Evolutionary conservation across 148 eudicot species (phyloP), one percentile per base, ranked within the genome.

Genomic region (Heliamphora exappendiculata): DNA sequence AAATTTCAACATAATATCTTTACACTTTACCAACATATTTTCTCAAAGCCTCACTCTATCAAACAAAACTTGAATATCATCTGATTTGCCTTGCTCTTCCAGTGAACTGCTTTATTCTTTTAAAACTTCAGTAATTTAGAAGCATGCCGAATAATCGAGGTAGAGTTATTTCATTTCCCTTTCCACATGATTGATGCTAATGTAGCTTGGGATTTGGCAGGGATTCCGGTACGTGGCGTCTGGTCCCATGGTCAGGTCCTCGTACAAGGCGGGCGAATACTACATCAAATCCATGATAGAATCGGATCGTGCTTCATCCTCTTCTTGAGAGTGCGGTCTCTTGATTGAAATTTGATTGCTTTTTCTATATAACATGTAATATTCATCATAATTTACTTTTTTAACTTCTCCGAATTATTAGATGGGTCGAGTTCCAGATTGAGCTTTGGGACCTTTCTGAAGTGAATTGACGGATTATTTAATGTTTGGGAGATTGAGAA

Each of bases 141-240:
- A n/a, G 17, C 31, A 72, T 13, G 4, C 31, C n/a, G 9, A 34
- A 5, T 17, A 39, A 28, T 66, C 55, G 24, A 28, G 74, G 41
- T 7, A 13, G 19, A 62, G n/a, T 42, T 75, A 45, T 62, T 31
- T 59, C 7, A 17, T 36, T 67, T 67, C 39, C 17, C 29, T 19
- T 63, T 49, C 29, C 31, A 72, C 31, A 36, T 73, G 37, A 1
- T 26, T 49, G 4, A 16, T 28, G 2, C 28, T 42, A 31, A 29
- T 59, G 14, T 49, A 29, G 69, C 20, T 10, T 67, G 78, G 39
- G 16, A 57, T 74, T 44, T 85, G 39, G 79, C 88, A 93, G 98
- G 98, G 98, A 70, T 93, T 93, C 69, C 92, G 98, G 54, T 93
- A 93, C 33, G 97, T 91, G 80, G 98, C 97, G 60, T 93, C 98